phyloP scores from a whole-genome alignment of 1,284 basidiomycete species.

The Cerrena zonata region DNA sequence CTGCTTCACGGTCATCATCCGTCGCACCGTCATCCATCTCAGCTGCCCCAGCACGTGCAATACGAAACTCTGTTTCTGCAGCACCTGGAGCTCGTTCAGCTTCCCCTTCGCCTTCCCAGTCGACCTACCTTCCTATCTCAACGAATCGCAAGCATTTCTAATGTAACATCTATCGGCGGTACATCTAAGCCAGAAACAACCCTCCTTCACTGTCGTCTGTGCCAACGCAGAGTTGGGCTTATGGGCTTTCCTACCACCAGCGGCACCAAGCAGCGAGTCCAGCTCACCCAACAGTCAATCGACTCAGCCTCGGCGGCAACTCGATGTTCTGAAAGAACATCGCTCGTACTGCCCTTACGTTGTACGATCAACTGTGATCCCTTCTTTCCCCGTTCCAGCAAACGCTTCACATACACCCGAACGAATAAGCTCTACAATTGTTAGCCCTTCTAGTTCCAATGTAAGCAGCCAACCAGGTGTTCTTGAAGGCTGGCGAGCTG shows the following conservation, averaged over 20 bases:
- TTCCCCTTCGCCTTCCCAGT: constrained; percentile 17
- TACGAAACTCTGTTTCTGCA: constrained; percentile 33
- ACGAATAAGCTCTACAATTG: background rate
- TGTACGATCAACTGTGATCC: constrained; percentile 61
- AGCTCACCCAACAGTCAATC: constrained; percentile 10
- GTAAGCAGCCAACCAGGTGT: constrained; percentile 17
- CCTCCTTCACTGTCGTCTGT: constrained; percentile 60
- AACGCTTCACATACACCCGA: background rate
- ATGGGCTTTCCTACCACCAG: constrained; percentile 55
- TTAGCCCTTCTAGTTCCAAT: background rate
- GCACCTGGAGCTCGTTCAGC: constrained; percentile 11
- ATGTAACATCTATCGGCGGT: constrained; percentile 7
- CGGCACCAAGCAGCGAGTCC: constrained; percentile 12
- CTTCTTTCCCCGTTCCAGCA: constrained; percentile 42
- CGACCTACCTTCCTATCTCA: constrained; percentile 9
- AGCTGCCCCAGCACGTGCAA: constrained; percentile 32
- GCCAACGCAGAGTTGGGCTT: constrained; percentile 71
- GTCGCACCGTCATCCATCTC: constrained; percentile 34
- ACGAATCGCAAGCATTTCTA: constrained; percentile 7
- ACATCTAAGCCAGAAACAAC: constrained; percentile 37
- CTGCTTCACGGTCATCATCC: constrained; percentile 37
- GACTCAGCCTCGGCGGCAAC: constrained; percentile 40
- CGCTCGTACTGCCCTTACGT: constrained; percentile 77
- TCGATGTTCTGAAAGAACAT: constrained; percentile 74
- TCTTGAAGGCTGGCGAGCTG: constrained; percentile 75